These are phyloP conservation scores for Metschnikowia borealis DNA, from an alignment of 805 yeast genomes.

Conservation along the genomic window DNA sequence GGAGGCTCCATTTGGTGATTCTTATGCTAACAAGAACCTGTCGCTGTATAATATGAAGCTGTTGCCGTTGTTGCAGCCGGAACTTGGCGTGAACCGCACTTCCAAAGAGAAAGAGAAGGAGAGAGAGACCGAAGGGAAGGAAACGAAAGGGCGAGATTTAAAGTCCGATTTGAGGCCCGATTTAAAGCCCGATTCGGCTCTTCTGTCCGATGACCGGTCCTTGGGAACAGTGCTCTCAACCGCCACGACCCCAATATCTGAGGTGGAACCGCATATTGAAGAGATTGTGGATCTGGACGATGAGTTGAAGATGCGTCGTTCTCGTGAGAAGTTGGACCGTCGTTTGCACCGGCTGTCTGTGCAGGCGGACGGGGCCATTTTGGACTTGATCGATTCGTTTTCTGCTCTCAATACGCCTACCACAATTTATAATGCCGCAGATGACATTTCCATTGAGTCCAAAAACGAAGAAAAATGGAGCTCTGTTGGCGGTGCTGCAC, in stretches of 20 bases:
- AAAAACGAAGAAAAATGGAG: neutral
- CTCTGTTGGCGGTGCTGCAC: too few relatives aligned
- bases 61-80: slow-evolving; percentile 11
- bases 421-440: slow-evolving; percentile 8
- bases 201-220: neutral
- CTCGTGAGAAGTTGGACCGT: slow-evolving; percentile 15
- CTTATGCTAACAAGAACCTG: slow-evolving; percentile 5
- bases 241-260: neutral
- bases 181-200: neutral
- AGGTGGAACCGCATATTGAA: slow-evolving; percentile 26
- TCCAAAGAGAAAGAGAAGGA: neutral
- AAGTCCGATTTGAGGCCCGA: neutral
- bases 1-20: slow-evolving; percentile 44
- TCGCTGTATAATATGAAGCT: slow-evolving; percentile 12
- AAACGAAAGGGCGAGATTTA: neutral
- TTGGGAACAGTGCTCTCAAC: neutral
- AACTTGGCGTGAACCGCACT: neutral
- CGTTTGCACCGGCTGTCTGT: slow-evolving; percentile 8
- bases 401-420: slow-evolving; percentile 20
- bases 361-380: slow-evolving; percentile 17
- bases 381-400: slow-evolving; percentile 20
- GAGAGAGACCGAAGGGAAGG: neutral
- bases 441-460: neutral
- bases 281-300: slow-evolving; percentile 41
- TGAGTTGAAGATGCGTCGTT: slow-evolving; percentile 21